A percentile compares a stretch with the other conserved stretches of the same genome.
These are phyloP conservation scores for Xylaria arbuscula DNA, from an alignment of 2,329 filamentous ascomycete genomes.

Conservation along the genomic window DNA sequence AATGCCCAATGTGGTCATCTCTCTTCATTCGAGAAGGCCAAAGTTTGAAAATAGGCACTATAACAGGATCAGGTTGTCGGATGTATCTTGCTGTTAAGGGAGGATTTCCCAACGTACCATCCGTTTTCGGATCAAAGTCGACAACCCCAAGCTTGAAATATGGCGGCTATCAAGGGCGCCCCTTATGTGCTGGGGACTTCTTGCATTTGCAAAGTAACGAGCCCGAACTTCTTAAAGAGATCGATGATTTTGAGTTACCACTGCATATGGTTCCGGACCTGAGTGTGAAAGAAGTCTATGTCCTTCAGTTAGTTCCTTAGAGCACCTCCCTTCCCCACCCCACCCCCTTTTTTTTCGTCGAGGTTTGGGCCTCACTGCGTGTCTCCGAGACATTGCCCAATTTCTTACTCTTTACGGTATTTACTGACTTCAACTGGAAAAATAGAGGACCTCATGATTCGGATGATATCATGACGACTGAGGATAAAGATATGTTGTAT, in stretches of 20 bases:
- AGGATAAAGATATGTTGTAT: constrained; percentile 50
- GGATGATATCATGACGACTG: constrained; percentile 52
- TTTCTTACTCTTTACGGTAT: too few species aligned
- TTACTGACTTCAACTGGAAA: too few species aligned
- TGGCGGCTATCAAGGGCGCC: constrained; percentile 21
- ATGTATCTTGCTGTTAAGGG: constrained; percentile 29
- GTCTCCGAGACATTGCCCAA: too few species aligned
- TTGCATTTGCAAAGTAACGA: constrained; percentile 7
- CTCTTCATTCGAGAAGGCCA: constrained; percentile 16
- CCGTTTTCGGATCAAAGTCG: constrained; percentile 23
- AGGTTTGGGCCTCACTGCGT: too few species aligned
- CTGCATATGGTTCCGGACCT: constrained; percentile 44
- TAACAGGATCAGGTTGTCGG: constrained; percentile 24
- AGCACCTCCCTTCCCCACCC: too few species aligned
- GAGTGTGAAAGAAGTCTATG: constrained; percentile 46
- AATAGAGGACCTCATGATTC: constrained; percentile 52
- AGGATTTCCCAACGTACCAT: constrained; percentile 27
- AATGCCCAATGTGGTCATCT: constrained; percentile 11
- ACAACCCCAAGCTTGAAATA: constrained; percentile 21
- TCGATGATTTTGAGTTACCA: constrained; percentile 8
- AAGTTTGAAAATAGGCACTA: constrained; percentile 14
- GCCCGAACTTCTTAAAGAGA: background rate
- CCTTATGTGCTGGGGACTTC: constrained; percentile 20
- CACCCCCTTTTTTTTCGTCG: too few species aligned
- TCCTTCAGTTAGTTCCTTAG: constrained; percentile 44